Evolutionary conservation across 176 grass and related monocot genomes (phyloP), one percentile per base, ranked within the genome.

Genomic region (Areca catechu): DNA sequence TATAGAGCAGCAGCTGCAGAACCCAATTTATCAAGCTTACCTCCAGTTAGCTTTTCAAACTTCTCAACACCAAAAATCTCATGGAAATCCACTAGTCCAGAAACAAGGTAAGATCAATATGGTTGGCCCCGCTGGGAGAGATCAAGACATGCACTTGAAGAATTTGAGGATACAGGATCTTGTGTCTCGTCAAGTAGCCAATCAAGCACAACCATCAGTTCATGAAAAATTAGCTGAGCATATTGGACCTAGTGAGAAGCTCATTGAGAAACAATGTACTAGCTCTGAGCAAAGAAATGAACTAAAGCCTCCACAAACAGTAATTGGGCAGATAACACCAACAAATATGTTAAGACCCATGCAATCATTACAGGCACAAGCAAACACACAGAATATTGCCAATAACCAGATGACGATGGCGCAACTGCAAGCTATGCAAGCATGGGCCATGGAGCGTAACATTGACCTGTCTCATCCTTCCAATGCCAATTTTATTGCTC

Each of bases 361-460:
- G 65, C 77, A 80, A 57, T 63, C 66, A 14, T 37, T 73, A 51
- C 71, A 82, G 59, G 72, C 71, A 6, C 87, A 82, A 61, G 48
- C 50, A 24, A 74, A 30, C 24, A 66, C 60, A 28, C 47, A 66
- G 60, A 83, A 10, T 19, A 60, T 56, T 23, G 65, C 62, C 60
- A 81, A 59, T 59, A 76, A 63, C 51, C 81, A 86, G n/a, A 50
- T 88, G 54, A 73, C 75, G 20, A 70, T 83, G 49, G 17, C 66
- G n/a, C 89, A 95, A 62, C 65, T 88, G 53, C 93, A 92, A 85
- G 74, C 77, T 53, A 76, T 98, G 76, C 84, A 92, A 67, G 78
- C 78, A 50, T 98, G 88, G 88, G 94, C 84, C 50, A 98, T 93
- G 64, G 84, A 92, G 54, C 53, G 83, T 54, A 98, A 98, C 12